These are phyloP conservation scores for Termitomyces sp. DNA, from an alignment of 768 basidiomycete species.

Conservation along the genomic window DNA sequence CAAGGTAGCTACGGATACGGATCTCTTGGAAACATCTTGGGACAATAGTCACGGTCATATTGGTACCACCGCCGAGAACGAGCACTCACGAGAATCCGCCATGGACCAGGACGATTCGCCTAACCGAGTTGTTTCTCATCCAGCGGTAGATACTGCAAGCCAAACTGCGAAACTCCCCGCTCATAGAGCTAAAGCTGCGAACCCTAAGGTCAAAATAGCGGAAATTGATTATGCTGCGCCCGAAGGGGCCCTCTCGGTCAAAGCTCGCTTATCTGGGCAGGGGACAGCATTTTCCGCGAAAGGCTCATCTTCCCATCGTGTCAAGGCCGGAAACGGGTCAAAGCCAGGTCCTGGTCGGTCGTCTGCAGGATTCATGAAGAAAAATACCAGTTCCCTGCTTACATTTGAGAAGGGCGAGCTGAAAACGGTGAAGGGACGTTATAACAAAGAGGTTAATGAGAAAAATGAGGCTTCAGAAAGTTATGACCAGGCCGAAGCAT, in stretches of 20 bases:
- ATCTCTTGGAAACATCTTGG: background rate
- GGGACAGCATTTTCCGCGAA: conserved; percentile 12
- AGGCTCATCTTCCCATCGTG: conserved; percentile 2
- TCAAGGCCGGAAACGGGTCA: conserved; percentile 9
- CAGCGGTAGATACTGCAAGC: background rate
- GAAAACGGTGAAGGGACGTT: conserved; percentile 50
- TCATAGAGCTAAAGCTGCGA: conserved; percentile 49
- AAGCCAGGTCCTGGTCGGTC: conserved; percentile 54
- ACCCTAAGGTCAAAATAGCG: conserved; percentile 54
- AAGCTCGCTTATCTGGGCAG: conserved; percentile 42
- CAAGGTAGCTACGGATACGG: background rate
- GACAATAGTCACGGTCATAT: background rate
- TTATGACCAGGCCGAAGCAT: conserved; percentile 5
- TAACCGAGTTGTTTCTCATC: background rate
- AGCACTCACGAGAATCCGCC: background rate
- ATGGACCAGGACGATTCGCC: background rate
- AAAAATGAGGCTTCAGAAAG: background rate
- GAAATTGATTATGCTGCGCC: conserved; percentile 34
- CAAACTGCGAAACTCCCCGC: conserved; percentile 24
- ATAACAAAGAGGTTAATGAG: conserved; percentile 16
- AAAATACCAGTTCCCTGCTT: conserved; percentile 51
- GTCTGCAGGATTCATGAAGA: conserved; percentile 39
- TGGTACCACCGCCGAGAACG: background rate
- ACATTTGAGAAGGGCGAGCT: conserved; percentile 51
- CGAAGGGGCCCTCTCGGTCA: conserved; percentile 46